Evolutionary conservation across 2,329 filamentous ascomycete species (phyloP), one percentile per base, ranked within the genome.

Genomic region (Penicillium sp.): DNA sequence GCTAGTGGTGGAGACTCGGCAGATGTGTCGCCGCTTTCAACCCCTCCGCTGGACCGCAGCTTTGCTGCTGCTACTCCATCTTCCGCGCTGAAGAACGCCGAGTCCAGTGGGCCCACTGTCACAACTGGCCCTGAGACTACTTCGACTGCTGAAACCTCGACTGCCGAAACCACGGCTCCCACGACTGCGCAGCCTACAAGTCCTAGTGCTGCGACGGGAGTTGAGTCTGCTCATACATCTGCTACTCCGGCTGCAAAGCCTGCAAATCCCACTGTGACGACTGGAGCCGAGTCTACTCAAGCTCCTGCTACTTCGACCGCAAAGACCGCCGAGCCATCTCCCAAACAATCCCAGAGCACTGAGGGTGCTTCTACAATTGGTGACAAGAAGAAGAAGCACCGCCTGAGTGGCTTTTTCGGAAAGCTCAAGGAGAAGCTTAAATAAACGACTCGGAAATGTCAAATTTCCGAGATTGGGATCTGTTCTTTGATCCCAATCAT

Each of bases 381-480:
- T 56, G 60, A 73, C 15, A 74, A 76, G 39, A 55, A 55, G 77
- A 89, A 88, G 80, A 88, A 86, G 79, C 80, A 84, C 73, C 81
- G 86, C 53, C 67, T 87, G 58, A 89, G 86, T 74, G 76, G 81
- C 53, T 82, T 89, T 66, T 84, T 89, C 70, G 73, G 73, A 33
- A 79, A 77, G 68, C 62, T 85, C 55, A 83, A 83, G 76, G 81
- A 81, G 63, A 84, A 82, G 72, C 73, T 84, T 56, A 77, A 77
- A 66, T 78, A 67, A 47, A 61, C 25, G 39, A 33, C 29, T 36
- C 6, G 33, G 25, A 39, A 4, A 13, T 23, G 4, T 25, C 31
- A 8, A 36, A 35, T 39, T 12, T 33, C 27, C 5, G 17, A 27
- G 23, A 21, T 49, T 44, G 38, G 21, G 23, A 31, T 35, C 19